Conservation (phyloP, 257 asterid species). For the Cruciata laevipes region DNA sequence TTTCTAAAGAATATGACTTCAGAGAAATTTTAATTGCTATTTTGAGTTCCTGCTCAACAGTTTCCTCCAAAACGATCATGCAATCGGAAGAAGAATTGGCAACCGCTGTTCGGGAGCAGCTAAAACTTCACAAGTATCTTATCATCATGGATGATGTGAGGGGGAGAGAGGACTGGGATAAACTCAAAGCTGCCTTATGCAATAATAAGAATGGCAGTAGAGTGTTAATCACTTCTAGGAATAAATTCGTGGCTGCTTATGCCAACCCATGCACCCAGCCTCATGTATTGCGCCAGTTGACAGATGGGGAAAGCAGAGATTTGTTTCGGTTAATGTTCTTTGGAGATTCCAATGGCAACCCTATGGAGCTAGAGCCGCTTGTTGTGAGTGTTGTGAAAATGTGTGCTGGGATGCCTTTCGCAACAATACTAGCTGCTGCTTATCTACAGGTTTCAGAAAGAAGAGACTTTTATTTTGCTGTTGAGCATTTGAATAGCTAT, state of each 20-base stretch:
- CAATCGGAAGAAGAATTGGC: no score
- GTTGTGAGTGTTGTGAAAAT: not conserved
- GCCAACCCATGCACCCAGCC: not conserved
- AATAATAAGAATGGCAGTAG: not conserved
- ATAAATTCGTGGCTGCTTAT: not conserved
- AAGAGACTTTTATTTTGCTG: slow-evolving; percentile 15
- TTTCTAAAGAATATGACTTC: no score
- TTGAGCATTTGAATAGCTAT: not conserved
- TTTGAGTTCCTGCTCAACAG: no score
- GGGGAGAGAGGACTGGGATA: slow-evolving; percentile 4
- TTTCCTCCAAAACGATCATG: no score
- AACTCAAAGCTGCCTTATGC: not conserved
- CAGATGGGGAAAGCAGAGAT: not conserved
- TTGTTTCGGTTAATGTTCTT: slow-evolving; percentile 10
- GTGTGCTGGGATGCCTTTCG: not conserved
- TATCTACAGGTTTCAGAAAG: not conserved
- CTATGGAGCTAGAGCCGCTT: not conserved
- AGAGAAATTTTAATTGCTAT: no score
- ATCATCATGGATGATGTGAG: no score
- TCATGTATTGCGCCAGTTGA: not conserved
- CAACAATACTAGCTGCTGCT: slow-evolving; percentile 25
- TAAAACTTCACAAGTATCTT: no score
- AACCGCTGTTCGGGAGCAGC: no score
- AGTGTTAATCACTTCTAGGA: not conserved
- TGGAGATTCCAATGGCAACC: not conserved